Conservation (phyloP, 306 rosid species). For the Vigna angularis region DNA sequence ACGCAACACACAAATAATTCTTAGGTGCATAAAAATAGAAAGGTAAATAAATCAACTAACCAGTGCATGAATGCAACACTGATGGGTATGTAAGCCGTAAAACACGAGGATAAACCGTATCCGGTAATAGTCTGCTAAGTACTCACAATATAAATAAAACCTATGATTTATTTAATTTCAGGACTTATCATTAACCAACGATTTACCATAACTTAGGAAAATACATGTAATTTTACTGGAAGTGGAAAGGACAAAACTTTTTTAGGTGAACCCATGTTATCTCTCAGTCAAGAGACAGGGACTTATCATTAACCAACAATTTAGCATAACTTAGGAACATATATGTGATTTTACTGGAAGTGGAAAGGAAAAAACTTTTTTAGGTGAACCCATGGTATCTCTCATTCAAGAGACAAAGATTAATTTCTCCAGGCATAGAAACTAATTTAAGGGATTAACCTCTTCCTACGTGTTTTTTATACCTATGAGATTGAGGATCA, state of each 20-base stretch:
- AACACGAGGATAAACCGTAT: neutral
- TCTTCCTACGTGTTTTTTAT: too few relatives aligned
- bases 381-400: too few relatives aligned
- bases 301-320: neutral
- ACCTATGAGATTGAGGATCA: too few relatives aligned
- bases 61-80: neutral
- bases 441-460: too few relatives aligned
- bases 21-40: slow-evolving; percentile 8
- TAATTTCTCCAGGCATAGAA: too few relatives aligned
- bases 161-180: neutral
- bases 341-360: neutral
- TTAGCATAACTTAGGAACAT: slow-evolving; percentile 17
- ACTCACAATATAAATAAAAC: neutral
- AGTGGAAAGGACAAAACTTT: neutral
- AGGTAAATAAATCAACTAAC: neutral
- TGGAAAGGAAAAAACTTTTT: neutral
- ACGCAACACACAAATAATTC: neutral
- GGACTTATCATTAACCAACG: neutral
- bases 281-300: too few relatives aligned
- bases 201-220: slow-evolving; percentile 21
- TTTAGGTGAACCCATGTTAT: too few relatives aligned
- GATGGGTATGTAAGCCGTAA: slow-evolving; percentile 9
- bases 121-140: neutral
- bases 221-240: neutral
- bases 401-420: too few relatives aligned